A percentile compares a stretch with the other conserved stretches of the same genome.
Conservation (phyloP, 345 rosid genomes). For the Adansonia digitata region DNA sequence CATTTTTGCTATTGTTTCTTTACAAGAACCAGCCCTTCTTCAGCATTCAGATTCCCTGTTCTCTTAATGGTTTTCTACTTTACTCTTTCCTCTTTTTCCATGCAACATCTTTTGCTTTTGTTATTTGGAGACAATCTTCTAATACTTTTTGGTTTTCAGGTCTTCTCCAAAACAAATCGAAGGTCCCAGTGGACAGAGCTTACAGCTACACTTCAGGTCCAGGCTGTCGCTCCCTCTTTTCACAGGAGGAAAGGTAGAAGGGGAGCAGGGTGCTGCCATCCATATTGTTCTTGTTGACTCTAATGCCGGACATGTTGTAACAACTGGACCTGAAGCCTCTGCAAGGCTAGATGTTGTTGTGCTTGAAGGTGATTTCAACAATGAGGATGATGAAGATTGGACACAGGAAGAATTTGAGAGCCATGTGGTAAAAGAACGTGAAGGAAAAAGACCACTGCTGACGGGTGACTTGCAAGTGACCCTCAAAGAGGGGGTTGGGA, state of each 20-base stretch:
- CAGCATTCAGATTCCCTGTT: not conserved
- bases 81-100: not conserved
- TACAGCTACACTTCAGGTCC: conserved; percentile 74
- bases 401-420: conserved; percentile 85
- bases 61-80: not conserved
- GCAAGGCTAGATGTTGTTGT: conserved; percentile 80
- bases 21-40: not conserved
- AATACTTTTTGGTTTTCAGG: conserved; percentile 27
- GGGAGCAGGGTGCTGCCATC: conserved; percentile 96
- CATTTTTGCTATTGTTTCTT: not conserved
- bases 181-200: conserved; percentile 78
- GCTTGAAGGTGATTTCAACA: conserved; percentile 92
- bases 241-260: conserved; percentile 97
- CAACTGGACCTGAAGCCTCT: conserved; percentile 77
- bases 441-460: conserved; percentile 90
- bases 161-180: conserved; percentile 87
- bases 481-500: conserved; percentile 98
- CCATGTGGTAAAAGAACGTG: conserved; percentile 92
- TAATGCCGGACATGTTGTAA: conserved; percentile 62
- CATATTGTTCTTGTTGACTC: conserved; percentile 73
- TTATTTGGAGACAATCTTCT: not conserved
- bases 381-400: conserved; percentile 93
- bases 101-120: not conserved
- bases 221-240: conserved; percentile 95
- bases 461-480: conserved; percentile 80